A percentile compares a stretch with the other conserved stretches of the same genome.
Evolutionary conservation across 179 eudicot species (phyloP).

Genomic region (Camellia oleifera): DNA sequence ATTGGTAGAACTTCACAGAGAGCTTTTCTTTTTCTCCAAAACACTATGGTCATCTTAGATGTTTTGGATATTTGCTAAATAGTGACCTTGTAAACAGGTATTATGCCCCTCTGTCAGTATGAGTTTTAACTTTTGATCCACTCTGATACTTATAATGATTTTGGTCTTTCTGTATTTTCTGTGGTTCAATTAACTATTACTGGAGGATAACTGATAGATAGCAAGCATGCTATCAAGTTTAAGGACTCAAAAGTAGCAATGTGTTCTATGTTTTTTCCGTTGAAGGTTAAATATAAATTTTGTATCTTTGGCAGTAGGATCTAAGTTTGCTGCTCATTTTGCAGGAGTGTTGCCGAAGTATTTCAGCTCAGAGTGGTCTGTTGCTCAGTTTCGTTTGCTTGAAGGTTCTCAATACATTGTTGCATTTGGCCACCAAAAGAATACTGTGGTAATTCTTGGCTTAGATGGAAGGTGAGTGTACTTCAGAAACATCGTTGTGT

Average conservation of each 20-base stretch:
- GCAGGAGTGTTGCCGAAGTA: slow-evolving; percentile 94
- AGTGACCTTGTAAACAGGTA: not conserved
- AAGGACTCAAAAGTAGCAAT: not conserved
- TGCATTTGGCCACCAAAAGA: slow-evolving; percentile 97
- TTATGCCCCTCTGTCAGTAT: no score
- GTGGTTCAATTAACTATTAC: not conserved
- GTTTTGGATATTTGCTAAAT: not conserved
- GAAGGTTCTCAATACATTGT: slow-evolving; percentile 83
- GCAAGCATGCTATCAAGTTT: not conserved
- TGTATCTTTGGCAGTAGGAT: not conserved
- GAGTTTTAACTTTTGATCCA: not conserved
- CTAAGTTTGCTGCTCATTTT: slow-evolving; percentile 14
- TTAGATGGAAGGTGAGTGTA: slow-evolving; percentile 91
- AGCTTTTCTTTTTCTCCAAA: not conserved
- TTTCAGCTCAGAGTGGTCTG: slow-evolving; percentile 98
- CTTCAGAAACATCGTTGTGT: not conserved
- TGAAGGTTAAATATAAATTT: not conserved
- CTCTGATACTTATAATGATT: not conserved
- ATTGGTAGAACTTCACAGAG: not conserved
- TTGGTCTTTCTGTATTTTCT: not conserved
- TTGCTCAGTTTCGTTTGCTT: slow-evolving; percentile 84
- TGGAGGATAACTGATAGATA: not conserved
- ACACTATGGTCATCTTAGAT: not conserved
- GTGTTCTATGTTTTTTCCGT: not conserved
- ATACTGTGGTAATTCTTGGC: slow-evolving; percentile 90